Percentiles rank a stretch among this genome's conserved stretches.
These are phyloP conservation scores for Phaffia rhodozyma DNA, from an alignment of 1,284 basidiomycete genomes.

Conservation along the genomic window DNA sequence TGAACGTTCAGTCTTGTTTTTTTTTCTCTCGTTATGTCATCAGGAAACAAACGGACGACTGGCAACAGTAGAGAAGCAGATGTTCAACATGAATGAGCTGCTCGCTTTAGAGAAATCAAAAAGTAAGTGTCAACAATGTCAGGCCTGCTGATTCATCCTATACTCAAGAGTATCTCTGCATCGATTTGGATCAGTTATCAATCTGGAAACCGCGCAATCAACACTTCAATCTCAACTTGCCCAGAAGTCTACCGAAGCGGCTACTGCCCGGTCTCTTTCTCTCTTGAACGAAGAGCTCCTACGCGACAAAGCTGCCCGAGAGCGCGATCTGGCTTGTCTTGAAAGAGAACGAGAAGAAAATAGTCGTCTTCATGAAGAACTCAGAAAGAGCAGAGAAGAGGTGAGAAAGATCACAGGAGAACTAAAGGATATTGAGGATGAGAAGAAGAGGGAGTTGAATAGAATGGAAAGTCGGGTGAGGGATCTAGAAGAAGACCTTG, in stretches of 20 bases:
- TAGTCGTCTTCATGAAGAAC: neutral
- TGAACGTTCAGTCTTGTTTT: no score
- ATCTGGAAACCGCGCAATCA: conserved; percentile 11
- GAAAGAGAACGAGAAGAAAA: conserved; percentile 14
- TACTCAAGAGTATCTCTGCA: no score
- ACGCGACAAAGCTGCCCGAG: conserved; percentile 16
- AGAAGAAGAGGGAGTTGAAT: neutral
- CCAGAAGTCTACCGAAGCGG: conserved; percentile 6
- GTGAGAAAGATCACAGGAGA: neutral
- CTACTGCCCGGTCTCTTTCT: conserved; percentile 2
- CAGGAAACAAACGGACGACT: conserved; percentile 13
- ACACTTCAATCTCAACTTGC: conserved; percentile 14
- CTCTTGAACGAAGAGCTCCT: conserved; percentile 6
- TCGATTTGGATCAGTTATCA: neutral
- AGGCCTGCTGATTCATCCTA: no score
- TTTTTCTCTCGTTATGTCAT: no score
- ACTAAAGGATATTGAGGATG: conserved; percentile 5
- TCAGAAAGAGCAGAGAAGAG: conserved; percentile 6
- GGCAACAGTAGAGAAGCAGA: conserved; percentile 13
- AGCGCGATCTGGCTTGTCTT: conserved; percentile 10
- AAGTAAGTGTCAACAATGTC: conserved; percentile 4
- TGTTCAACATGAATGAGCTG: conserved; percentile 10
- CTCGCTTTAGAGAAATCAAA: conserved; percentile 5
- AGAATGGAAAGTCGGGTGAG: neutral
- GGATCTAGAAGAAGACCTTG: no score